Evolutionary conservation across 805 yeast species (phyloP).

Genomic region (Saccharomycopsis capsularis): DNA sequence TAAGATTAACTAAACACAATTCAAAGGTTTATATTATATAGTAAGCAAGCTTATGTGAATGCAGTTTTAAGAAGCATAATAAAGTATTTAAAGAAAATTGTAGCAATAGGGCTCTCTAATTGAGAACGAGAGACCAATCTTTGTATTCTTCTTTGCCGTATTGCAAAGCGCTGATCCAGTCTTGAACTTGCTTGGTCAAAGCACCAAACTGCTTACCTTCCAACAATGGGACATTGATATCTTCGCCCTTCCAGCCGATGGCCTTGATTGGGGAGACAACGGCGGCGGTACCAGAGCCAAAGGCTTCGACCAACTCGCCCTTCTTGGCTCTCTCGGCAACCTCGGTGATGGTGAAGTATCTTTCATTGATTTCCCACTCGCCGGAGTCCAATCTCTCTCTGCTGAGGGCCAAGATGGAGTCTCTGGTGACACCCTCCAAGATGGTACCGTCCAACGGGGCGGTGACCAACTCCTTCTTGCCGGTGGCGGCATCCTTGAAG

Average conservation of each 20-base stretch:
- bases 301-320: constrained; percentile 88
- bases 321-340: constrained; percentile 67
- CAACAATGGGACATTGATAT: constrained; percentile 70
- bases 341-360: constrained; percentile 76
- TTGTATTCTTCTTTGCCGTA: constrained; percentile 74
- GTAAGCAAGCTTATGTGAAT: no score
- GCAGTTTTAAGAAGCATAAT: no score
- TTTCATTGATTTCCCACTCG: constrained; percentile 81
- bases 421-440: constrained; percentile 94
- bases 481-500: constrained; percentile 65
- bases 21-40: no score
- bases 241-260: constrained; percentile 72
- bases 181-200: constrained; percentile 67
- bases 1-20: no score
- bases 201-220: constrained; percentile 75
- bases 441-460: constrained; percentile 98
- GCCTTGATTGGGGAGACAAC: constrained; percentile 88
- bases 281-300: constrained; percentile 97
- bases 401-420: constrained; percentile 71
- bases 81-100: no score
- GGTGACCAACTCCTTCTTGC: constrained; percentile 86
- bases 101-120: no score
- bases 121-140: constrained; percentile 32
- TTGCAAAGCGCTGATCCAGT: constrained; percentile 86
- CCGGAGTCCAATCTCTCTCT: constrained; percentile 64